These are phyloP conservation scores for Cercospora citrullina DNA, from an alignment of 2,329 filamentous ascomycete genomes.

Conservation along the genomic window DNA sequence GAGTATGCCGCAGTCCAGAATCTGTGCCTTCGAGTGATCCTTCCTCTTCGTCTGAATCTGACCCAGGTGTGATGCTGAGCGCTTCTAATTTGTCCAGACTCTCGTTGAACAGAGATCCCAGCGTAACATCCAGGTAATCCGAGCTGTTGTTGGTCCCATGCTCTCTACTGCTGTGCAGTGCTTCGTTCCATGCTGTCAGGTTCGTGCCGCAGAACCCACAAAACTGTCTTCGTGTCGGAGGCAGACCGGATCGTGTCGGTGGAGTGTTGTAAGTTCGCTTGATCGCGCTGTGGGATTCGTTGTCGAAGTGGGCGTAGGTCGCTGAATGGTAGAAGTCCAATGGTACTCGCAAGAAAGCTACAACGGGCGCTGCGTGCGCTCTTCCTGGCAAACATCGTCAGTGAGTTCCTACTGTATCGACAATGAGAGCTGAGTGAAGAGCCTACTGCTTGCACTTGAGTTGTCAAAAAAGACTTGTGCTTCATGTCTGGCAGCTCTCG, in stretches of 20 bases:
- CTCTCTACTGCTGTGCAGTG: neutral
- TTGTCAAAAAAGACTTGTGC: constrained; percentile 76
- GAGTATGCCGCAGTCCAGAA: constrained; percentile 12
- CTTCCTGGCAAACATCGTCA: constrained; percentile 48
- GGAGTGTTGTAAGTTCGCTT: constrained; percentile 48
- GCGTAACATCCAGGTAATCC: constrained; percentile 75
- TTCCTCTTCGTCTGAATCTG: constrained; percentile 35
- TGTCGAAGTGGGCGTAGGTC: constrained; percentile 72
- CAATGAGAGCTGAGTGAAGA: neutral
- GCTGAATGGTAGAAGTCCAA: constrained; percentile 76
- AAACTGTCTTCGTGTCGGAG: constrained; percentile 69
- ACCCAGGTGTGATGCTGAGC: constrained; percentile 66
- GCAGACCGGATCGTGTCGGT: constrained; percentile 55
- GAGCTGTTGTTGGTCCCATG: constrained; percentile 73
- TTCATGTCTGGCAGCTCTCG: constrained; percentile 54
- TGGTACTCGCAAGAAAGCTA: constrained; percentile 80
- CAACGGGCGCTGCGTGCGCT: constrained; percentile 69
- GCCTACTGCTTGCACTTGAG: constrained; percentile 69
- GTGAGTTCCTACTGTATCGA: neutral
- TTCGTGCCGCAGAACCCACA: constrained; percentile 91
- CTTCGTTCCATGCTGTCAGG: constrained; percentile 57
- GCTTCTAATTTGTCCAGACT: constrained; percentile 74
- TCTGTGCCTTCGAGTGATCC: constrained; percentile 23
- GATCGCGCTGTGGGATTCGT: constrained; percentile 60
- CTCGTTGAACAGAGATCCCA: constrained; percentile 72